A percentile compares a stretch with the other conserved stretches of the same genome.
phyloP scores from a whole-genome alignment of 179 eudicot genomes.

The Vitellaria paradoxa region DNA sequence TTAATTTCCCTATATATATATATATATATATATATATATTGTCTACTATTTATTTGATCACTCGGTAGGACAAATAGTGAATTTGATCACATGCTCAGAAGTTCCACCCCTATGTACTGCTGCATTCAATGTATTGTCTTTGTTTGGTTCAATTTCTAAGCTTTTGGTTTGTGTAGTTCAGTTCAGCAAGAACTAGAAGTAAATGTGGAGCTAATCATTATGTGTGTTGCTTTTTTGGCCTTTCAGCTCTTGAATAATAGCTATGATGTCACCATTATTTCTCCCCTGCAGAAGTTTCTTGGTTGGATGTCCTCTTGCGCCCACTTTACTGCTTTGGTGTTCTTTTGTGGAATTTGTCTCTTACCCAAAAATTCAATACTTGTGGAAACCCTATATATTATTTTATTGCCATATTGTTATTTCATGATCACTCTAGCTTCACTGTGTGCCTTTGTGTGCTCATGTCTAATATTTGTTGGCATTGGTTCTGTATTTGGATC shows the following conservation, averaged over 20 bases:
- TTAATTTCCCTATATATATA: background rate
- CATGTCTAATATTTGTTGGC: background rate
- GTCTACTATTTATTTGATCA: too few relatives aligned
- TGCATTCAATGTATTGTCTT: background rate
- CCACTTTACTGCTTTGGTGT: background rate
- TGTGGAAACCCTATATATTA: background rate
- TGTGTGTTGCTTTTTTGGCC: slow-evolving; percentile 25
- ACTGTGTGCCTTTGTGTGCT: background rate
- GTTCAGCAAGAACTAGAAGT: slow-evolving; percentile 30
- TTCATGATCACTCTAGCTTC: background rate
- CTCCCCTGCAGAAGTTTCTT: slow-evolving; percentile 9
- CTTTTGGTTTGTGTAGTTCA: slow-evolving; percentile 28
- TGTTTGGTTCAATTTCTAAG: background rate
- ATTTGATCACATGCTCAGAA: too few relatives aligned
- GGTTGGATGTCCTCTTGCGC: slow-evolving; percentile 14
- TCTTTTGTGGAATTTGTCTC: too few relatives aligned
- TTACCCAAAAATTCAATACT: too few relatives aligned
- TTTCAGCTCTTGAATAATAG: slow-evolving; percentile 32
- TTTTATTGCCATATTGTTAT: background rate
- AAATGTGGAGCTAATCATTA: slow-evolving; percentile 24
- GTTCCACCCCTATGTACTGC: background rate
- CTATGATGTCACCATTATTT: slow-evolving; percentile 49
- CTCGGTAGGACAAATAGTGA: too few relatives aligned
- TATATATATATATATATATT: too few relatives aligned
- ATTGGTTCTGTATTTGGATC: background rate